Evolutionary conservation across 75 land plant genomes (phyloP).

Genomic region (Azolla pinnata): DNA sequence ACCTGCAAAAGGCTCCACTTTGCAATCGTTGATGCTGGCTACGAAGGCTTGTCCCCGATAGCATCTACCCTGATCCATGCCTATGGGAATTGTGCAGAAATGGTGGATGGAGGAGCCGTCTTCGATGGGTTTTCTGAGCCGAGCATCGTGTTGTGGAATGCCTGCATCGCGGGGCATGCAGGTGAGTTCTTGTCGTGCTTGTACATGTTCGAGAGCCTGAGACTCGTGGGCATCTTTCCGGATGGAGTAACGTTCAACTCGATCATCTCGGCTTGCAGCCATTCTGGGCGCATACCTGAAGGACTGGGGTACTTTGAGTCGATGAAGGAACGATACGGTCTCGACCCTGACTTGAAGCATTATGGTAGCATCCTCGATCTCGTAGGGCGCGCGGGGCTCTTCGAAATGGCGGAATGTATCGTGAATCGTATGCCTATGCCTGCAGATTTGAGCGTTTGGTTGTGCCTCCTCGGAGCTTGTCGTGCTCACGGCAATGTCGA

Average conservation of each 20-base stretch:
- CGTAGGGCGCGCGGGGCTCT: neutral
- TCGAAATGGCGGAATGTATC: neutral
- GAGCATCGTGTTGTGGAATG: neutral
- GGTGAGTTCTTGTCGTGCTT: neutral
- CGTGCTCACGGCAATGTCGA: neutral
- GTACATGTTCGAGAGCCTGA: neutral
- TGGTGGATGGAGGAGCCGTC: neutral
- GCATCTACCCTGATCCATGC: slow-evolving; percentile 1
- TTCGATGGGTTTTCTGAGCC: neutral
- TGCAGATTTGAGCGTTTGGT: neutral
- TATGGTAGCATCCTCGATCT: neutral
- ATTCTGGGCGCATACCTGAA: neutral
- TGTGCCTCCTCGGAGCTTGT: neutral
- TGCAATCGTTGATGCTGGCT: neutral
- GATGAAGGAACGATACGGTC: neutral
- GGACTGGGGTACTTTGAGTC: neutral
- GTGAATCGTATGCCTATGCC: neutral
- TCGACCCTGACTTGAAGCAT: neutral
- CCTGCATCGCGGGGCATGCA: neutral
- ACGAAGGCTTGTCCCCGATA: neutral
- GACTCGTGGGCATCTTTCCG: neutral
- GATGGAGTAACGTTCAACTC: neutral
- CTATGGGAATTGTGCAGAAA: neutral
- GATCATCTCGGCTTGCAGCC: neutral
- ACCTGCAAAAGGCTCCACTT: neutral